Base-by-base conservation (phyloP, 176 grass and related monocot genomes). In the Melocanna baccifera region DNA sequence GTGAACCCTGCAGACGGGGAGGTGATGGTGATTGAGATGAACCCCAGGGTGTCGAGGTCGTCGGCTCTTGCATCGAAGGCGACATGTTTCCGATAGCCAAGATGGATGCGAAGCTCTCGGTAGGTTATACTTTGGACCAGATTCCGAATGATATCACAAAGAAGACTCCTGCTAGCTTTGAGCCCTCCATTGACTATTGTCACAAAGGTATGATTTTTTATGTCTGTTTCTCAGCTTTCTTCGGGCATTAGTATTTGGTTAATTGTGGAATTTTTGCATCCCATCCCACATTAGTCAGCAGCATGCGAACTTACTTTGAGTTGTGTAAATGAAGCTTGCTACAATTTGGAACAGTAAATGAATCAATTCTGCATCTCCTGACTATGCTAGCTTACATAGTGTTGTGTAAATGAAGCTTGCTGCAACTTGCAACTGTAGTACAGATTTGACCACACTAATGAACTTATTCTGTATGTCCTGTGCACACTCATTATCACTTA, bases 11-110 rank as follows among this genome's bases (percentile, higher is more conserved):
- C 71, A 0, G 93, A 99, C 4, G 96, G 96, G 30, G 96, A 99
- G 88, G 96, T 99, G 6, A 99, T 99, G 96, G 66, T 99, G n/a
- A 99, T 99, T 48, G 96, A 99, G 84, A 99, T 99, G 96, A 96
- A 99, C 57, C 96, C 96, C 25, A 94, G 96, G 88, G 96, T 99
- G 43, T 99, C 96, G 1, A 94, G 96, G 85, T 99, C 96, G 0
- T 99, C 96, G 0, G 96, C 96, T 36, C 89, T 99, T 56, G 96
- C 96, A 2, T 95, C 92, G 0, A 99, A 99, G 81, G 96, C 96
- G 0, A 99, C 96, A 51, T 93, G 7, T 99, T 99, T 72, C 96
- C 96, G 0, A 99, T 99, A 71, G 96, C 96, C 18, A 99, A 99
- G 73, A 99, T 99, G 96, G 96, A 93, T 15, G 96, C 96, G 2